These are phyloP conservation scores for Tilletia setariae DNA, from an alignment of 1,284 basidiomycete genomes.

Conservation along the genomic window DNA sequence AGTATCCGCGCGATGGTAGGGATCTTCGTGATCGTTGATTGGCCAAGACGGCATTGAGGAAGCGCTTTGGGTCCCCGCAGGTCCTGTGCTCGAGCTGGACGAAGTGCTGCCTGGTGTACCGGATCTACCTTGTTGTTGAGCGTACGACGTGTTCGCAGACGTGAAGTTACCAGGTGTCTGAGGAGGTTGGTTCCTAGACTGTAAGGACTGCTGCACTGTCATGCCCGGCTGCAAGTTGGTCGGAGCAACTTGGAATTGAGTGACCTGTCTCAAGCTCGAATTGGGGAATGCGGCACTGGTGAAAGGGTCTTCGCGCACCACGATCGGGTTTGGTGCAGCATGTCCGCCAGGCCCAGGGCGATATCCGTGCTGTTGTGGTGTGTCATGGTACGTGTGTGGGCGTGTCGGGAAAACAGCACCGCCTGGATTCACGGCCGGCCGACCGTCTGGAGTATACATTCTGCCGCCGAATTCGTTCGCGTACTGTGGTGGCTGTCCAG, in stretches of 20 bases:
- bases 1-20: slow-evolving; percentile 13
- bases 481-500: not conserved
- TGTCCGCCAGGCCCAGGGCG: not conserved
- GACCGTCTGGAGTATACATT: not conserved
- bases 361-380: slow-evolving; percentile 23
- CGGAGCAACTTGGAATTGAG: slow-evolving; percentile 37
- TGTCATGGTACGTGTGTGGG: slow-evolving; percentile 41
- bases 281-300: slow-evolving; percentile 39
- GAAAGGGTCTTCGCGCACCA: slow-evolving; percentile 41
- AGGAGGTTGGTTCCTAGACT: slow-evolving; percentile 16
- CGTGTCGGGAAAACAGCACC: slow-evolving; percentile 27
- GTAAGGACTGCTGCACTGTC: slow-evolving; percentile 46
- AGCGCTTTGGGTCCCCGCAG: not conserved
- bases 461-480: slow-evolving; percentile 21
- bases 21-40: slow-evolving; percentile 11
- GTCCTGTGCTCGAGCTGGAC: too few relatives aligned
- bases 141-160: too few relatives aligned
- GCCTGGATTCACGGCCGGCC: slow-evolving; percentile 15
- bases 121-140: too few relatives aligned
- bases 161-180: too few relatives aligned
- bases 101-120: too few relatives aligned
- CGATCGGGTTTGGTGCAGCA: not conserved
- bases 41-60: not conserved
- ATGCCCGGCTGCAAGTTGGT: slow-evolving; percentile 42
- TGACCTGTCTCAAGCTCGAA: slow-evolving; percentile 45